These are phyloP conservation scores for Coemansia sp. DNA, from an alignment of 192 early-diverging fungal genomes.

Conservation along the genomic window DNA sequence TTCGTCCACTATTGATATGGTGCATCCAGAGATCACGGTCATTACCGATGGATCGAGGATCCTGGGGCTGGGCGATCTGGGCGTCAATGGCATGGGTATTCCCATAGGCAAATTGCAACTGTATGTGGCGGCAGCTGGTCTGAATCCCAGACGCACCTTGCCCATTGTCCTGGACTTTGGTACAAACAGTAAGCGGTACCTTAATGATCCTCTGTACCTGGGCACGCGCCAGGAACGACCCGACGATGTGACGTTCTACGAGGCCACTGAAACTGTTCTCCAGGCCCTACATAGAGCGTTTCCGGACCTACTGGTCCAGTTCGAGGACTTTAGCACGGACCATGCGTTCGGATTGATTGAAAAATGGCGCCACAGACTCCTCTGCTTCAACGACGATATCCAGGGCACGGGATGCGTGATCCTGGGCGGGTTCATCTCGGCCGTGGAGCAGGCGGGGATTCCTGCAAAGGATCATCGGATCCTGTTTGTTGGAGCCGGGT, in stretches of 20 bases:
- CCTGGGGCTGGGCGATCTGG: conserved; percentile 90
- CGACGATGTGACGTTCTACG: conserved; percentile 65
- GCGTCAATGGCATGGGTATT: conserved; percentile 91
- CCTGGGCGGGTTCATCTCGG: conserved; percentile 88
- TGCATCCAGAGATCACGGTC: conserved; percentile 78
- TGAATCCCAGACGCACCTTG: conserved; percentile 78
- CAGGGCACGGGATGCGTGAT: conserved; percentile 77
- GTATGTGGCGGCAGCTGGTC: conserved; percentile 78
- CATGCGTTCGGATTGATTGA: conserved; percentile 82
- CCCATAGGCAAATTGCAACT: conserved; percentile 92
- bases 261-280: conserved; percentile 74
- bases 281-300: conserved; percentile 63
- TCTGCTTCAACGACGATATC: conserved; percentile 83
- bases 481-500: conserved; percentile 91
- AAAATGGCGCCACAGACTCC: conserved; percentile 67
- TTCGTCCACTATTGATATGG: conserved; percentile 57
- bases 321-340: conserved; percentile 92
- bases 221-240: conserved; percentile 67
- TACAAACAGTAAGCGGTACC: conserved; percentile 75
- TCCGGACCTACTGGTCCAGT: conserved; percentile 83
- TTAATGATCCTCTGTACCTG: conserved; percentile 84
- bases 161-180: conserved; percentile 92
- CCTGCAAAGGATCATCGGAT: conserved; percentile 75
- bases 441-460: conserved; percentile 68
- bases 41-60: conserved; percentile 92